Evolutionary conservation across 2,329 filamentous ascomycete genomes (phyloP).

Genomic region (Elsinoe arachidis): DNA sequence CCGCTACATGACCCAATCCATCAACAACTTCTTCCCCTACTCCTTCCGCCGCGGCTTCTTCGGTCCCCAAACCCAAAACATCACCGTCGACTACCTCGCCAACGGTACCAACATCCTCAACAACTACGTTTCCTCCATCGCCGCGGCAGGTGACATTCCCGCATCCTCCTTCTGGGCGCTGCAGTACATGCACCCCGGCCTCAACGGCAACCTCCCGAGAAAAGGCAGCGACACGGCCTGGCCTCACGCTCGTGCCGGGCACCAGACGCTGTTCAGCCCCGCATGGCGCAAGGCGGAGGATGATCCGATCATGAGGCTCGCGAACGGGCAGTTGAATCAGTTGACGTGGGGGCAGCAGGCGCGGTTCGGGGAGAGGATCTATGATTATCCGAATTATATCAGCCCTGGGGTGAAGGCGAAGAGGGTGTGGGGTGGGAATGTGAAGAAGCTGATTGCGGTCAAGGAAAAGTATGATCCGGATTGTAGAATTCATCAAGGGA

Average conservation of each 20-base stretch:
- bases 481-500: constrained; percentile 14
- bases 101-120: constrained; percentile 9
- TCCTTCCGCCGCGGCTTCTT: constrained; percentile 14
- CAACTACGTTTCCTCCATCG: constrained; percentile 8
- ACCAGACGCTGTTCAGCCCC: constrained; percentile 15
- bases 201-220: constrained; percentile 12
- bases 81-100: constrained; percentile 11
- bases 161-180: constrained; percentile 14
- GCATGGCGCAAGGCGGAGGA: constrained; percentile 10
- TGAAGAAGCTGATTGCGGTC: constrained; percentile 14
- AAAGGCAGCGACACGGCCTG: constrained; percentile 14
- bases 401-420: constrained; percentile 12
- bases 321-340: constrained; percentile 4
- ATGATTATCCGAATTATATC: constrained; percentile 17
- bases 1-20: constrained; percentile 5
- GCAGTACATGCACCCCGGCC: constrained; percentile 15
- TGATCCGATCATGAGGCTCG: constrained; percentile 4
- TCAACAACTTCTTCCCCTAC: constrained; percentile 14
- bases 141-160: constrained; percentile 10
- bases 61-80: constrained; percentile 13
- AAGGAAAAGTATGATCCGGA: constrained; percentile 17
- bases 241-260: constrained; percentile 12
- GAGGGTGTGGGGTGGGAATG: constrained; percentile 14
- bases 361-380: constrained; percentile 2
- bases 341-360: constrained; percentile 13